A percentile compares a stretch with the other conserved stretches of the same genome.
Evolutionary conservation across 2,329 filamentous ascomycete species (phyloP).

Genomic region (Fusarium sp.): DNA sequence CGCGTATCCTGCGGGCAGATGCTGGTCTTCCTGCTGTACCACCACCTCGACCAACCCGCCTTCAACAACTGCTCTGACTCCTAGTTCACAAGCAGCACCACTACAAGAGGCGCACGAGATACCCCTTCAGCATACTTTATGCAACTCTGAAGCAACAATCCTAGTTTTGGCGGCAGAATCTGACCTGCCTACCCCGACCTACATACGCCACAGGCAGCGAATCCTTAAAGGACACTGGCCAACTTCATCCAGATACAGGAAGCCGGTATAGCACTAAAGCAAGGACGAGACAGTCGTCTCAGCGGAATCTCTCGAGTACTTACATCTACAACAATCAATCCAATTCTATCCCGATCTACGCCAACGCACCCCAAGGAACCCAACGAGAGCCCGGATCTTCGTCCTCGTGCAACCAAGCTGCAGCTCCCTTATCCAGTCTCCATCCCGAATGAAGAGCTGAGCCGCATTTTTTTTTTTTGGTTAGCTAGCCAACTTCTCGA

Average conservation of each 20-base stretch:
- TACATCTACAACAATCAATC: slow-evolving; percentile 25
- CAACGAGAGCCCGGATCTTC: slow-evolving; percentile 33
- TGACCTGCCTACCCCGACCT: slow-evolving; percentile 34
- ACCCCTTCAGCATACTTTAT: slow-evolving; percentile 40
- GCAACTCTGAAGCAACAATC: slow-evolving; percentile 33
- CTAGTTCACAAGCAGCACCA: slow-evolving; percentile 31
- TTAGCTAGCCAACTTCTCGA: slow-evolving; percentile 23
- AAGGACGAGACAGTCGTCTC: slow-evolving; percentile 25
- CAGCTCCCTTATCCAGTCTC: slow-evolving; percentile 32
- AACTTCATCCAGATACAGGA: slow-evolving; percentile 17
- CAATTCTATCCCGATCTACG: slow-evolving; percentile 30
- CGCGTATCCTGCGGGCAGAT: slow-evolving; percentile 25
- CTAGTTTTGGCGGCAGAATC: slow-evolving; percentile 33
- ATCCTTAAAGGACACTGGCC: slow-evolving; percentile 28
- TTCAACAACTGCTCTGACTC: slow-evolving; percentile 29
- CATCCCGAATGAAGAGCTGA: slow-evolving; percentile 36
- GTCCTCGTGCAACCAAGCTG: slow-evolving; percentile 40
- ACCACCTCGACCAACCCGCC: slow-evolving; percentile 37
- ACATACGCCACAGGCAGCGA: slow-evolving; percentile 35
- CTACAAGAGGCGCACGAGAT: slow-evolving; percentile 38
- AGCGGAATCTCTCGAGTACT: slow-evolving; percentile 16
- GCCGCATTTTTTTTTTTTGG: slow-evolving; percentile 38
- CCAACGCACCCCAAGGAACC: slow-evolving; percentile 38
- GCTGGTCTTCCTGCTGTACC: slow-evolving; percentile 36
- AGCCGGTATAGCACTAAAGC: slow-evolving; percentile 25